phyloP scores from a whole-genome alignment of 1,284 basidiomycete species.

The Uromyces viciae-fabae region DNA sequence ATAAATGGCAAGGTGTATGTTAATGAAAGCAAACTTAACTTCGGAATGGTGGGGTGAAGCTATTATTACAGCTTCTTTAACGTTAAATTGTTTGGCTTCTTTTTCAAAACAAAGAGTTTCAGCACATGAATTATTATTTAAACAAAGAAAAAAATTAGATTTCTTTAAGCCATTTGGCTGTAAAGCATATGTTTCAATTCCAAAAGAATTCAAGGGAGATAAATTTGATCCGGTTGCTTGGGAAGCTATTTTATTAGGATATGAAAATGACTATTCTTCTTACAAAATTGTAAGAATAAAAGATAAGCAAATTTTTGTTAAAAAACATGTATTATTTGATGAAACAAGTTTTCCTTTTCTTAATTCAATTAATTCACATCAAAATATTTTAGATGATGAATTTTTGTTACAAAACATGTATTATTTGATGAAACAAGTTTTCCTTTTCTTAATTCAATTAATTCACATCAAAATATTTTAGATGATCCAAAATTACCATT shows the following conservation, averaged over 20 bases:
- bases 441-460: neutral
- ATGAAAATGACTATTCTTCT: neutral
- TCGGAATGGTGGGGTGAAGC: slow-evolving; percentile 15
- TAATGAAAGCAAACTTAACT: neutral
- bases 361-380: no score
- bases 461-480: neutral
- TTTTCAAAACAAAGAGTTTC: neutral
- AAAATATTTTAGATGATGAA: no score
- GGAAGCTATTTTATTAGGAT: neutral
- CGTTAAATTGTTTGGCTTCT: neutral
- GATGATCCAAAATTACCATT: no score
- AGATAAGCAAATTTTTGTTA: neutral
- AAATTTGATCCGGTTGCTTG: slow-evolving; percentile 12
- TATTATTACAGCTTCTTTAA: neutral
- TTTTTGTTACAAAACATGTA: neutral
- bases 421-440: slow-evolving; percentile 11
- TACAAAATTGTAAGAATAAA: neutral
- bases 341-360: no score
- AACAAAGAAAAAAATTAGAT: neutral
- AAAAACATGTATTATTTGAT: no score
- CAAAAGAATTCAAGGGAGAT: neutral
- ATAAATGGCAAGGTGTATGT: neutral
- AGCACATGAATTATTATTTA: neutral
- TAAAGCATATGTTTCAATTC: neutral
- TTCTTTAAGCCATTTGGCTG: slow-evolving; percentile 10